Evolutionary conservation across 768 basidiomycete species (phyloP), one percentile per base, ranked within the genome.

Genomic region (Podaxis pistillaris): DNA sequence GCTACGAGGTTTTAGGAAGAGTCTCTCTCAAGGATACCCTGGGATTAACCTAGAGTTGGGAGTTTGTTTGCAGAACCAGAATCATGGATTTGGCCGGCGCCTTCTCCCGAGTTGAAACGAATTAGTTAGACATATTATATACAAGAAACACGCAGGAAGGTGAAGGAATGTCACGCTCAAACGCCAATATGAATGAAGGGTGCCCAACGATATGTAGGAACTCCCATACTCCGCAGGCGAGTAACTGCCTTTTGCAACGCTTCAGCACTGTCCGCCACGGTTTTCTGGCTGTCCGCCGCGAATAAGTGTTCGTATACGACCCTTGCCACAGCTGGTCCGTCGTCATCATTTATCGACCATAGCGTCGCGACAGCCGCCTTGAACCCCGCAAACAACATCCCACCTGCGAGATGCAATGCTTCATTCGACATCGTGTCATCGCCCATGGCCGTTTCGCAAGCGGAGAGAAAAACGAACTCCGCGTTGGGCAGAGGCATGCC

Each of bases 381-480:
- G 60, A 70, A 76, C 3, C 74, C 75, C 40, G 73, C 70, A 30
- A 66, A 72, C 52, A 77, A 63, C 75, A 82, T 77, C 2, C 76
- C 79, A 1, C 75, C 78, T 0, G 81, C 76, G 1, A 82, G 64
- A 69, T 81, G 79, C 7, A 82, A 65, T 0, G 72, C 56, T 63
- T 72, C 68, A 15, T 74, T 68, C 15, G 71, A 44, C 37, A 71
- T 65, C 1, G 65, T 62, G 0, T 67, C 53, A 28, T 73, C 70
- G 1, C 79, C 77, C 41, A 64, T 72, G 0, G 78, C 78, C 4
- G 76, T 82, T 60, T 83, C 73, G 62, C 81, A 83, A 0, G 81
- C 81, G 4, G 81, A 81, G 2, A 83, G 73, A 66, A 81, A 79
- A 0, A 76, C 81, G 47, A 82, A 69, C 44, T 72, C 67, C 28